These are phyloP conservation scores for Nasturtium officinale DNA, from an alignment of 345 rosid genomes.

Conservation along the genomic window DNA sequence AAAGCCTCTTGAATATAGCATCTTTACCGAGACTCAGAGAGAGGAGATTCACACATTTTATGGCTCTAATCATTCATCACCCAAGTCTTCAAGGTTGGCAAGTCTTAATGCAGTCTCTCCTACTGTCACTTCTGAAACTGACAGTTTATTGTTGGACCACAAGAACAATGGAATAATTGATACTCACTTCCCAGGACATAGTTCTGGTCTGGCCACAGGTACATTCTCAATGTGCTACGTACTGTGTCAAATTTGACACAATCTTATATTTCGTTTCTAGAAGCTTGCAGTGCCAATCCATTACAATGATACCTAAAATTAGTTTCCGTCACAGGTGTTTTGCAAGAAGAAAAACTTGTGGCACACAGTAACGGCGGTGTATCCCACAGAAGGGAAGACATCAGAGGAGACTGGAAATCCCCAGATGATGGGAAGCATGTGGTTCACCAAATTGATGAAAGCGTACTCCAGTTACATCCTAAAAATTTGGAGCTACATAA, in stretches of 20 bases:
- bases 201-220: conserved; percentile 58
- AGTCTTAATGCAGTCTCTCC: conserved; percentile 50
- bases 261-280: conserved; percentile 7
- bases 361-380: conserved; percentile 44
- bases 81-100: conserved; percentile 42
- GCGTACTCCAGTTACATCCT: conserved; percentile 40
- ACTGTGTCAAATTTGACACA: neutral
- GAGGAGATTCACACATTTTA: conserved; percentile 66
- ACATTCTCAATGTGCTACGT: conserved; percentile 34
- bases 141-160: conserved; percentile 50
- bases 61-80: conserved; percentile 46
- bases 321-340: conserved; percentile 46
- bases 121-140: conserved; percentile 47
- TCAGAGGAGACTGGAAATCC: conserved; percentile 42
- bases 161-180: conserved; percentile 40
- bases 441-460: conserved; percentile 43
- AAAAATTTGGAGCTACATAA: conserved; percentile 32
- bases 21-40: conserved; percentile 50
- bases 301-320: conserved; percentile 35
- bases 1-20: conserved; percentile 40
- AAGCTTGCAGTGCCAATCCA: conserved; percentile 14
- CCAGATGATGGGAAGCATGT: conserved; percentile 46
- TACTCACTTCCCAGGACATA: conserved; percentile 41
- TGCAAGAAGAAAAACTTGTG: conserved; percentile 44
- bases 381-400: conserved; percentile 44